These are phyloP conservation scores for Apiospora pterosperma DNA, from an alignment of 2,329 filamentous ascomycete species.

Conservation along the genomic window DNA sequence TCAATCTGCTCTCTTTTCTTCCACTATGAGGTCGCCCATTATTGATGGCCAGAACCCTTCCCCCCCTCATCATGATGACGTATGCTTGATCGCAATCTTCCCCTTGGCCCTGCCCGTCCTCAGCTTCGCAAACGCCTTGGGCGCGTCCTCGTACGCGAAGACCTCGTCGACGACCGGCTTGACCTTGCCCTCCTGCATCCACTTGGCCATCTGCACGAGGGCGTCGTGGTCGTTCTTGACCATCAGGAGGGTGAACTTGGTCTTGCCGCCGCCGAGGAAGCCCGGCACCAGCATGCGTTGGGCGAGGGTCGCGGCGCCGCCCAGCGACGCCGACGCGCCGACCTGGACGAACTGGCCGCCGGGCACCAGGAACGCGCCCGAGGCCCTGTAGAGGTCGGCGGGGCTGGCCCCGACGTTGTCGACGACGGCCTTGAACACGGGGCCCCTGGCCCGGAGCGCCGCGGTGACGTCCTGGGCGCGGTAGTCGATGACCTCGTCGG, in stretches of 20 bases:
- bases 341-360: conserved; percentile 51
- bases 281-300: conserved; percentile 25
- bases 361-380: conserved; percentile 46
- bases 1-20: not conserved
- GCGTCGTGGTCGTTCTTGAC: conserved; percentile 37
- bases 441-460: conserved; percentile 42
- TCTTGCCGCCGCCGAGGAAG: conserved; percentile 37
- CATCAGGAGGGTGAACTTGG: conserved; percentile 35
- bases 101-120: conserved; percentile 53
- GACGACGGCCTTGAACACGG: conserved; percentile 49
- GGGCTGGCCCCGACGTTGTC: conserved; percentile 52
- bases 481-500: conserved; percentile 63
- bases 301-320: conserved; percentile 12
- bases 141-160: conserved; percentile 53
- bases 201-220: conserved; percentile 46
- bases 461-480: conserved; percentile 43
- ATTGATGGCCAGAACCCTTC: not conserved
- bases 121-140: conserved; percentile 55
- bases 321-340: conserved; percentile 31
- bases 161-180: conserved; percentile 52
- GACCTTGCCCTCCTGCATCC: conserved; percentile 57
- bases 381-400: conserved; percentile 47
- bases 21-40: no score
- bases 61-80: not conserved
- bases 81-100: conserved; percentile 48